These are phyloP conservation scores for Alternaria ventricosa DNA, from an alignment of 2,329 filamentous ascomycete species.

Conservation along the genomic window DNA sequence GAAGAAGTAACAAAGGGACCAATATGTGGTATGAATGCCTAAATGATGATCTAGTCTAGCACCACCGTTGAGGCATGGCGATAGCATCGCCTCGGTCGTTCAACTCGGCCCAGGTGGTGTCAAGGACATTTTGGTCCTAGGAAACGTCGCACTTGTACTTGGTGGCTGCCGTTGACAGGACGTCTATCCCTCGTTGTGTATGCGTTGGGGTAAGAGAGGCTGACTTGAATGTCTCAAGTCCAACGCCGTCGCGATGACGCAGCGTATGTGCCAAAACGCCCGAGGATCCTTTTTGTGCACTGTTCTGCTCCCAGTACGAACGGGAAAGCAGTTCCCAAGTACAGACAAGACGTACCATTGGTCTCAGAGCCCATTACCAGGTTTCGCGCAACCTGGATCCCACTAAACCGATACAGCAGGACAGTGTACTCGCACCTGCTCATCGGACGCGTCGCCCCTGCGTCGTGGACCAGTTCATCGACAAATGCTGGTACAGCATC, in stretches of 20 bases:
- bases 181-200: not conserved
- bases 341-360: not conserved
- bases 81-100: not conserved
- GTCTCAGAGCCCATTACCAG: not conserved
- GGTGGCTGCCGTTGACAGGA: slow-evolving; percentile 9
- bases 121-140: not conserved
- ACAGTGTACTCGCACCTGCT: not conserved
- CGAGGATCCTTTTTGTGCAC: not conserved
- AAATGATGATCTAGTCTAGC: not conserved
- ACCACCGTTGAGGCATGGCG: not conserved
- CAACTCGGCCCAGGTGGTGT: not conserved
- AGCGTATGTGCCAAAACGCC: not conserved
- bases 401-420: not conserved
- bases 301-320: not conserved
- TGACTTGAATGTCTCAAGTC: not conserved
- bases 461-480: not conserved
- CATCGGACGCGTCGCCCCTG: not conserved
- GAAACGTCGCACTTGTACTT: slow-evolving; percentile 12
- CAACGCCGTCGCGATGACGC: not conserved
- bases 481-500: not conserved
- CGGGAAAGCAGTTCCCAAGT: not conserved
- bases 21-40: not conserved
- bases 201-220: not conserved
- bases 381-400: not conserved
- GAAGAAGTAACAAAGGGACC: not conserved